Evolutionary conservation across 192 early-diverging fungal species (phyloP), one percentile per base, ranked within the genome.

Genomic region (Powellomyces hirtus): DNA sequence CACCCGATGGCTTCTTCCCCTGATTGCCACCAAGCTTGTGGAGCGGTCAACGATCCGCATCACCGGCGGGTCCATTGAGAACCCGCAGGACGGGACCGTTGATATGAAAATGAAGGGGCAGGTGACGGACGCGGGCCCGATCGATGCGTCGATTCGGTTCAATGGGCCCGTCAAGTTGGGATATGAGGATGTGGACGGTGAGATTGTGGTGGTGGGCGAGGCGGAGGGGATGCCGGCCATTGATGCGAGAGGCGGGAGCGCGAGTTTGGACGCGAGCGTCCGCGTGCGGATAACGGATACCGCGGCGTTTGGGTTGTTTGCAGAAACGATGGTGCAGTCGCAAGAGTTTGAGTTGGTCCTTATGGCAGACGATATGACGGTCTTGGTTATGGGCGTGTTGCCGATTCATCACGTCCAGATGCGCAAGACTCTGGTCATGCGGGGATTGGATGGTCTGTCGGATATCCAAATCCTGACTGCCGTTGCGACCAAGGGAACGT

Each of bases 1-100:
- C n/a, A 38, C 38, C n/a, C 51, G 65, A 38, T 20, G 65, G n/a
- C 37, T 69, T 30, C 55, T 69, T 33, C 67, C 67, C 6, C 60
- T 60, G 26, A 45, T 69, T n/a, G 67, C 67, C 40, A 27, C 58
- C 27, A 30, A 56, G 33, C 38, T 69, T 14, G 58, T 69, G 24
- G 58, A 18, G 14, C 18, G 26, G 14, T 34, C 42, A 5, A 33
- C 37, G 24, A 60, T 69, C 2, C 16, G 29, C 36, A 38, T 60
- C 35, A 37, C 59, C 4, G 16, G n/a, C 29, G 58, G 38, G 13
- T 20, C 58, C 3, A 36, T 60, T 16, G 40, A 45, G 26, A 59
- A 60, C 34, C 59, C 59, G 59, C 34, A 20, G 36, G 7, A n/a
- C 3, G 38, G 49, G n/a, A 31, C 29, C 11, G 35, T 60, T 20